Evolutionary conservation across 768 basidiomycete genomes (phyloP).

Genomic region (Strobilomyces dryophilus): DNA sequence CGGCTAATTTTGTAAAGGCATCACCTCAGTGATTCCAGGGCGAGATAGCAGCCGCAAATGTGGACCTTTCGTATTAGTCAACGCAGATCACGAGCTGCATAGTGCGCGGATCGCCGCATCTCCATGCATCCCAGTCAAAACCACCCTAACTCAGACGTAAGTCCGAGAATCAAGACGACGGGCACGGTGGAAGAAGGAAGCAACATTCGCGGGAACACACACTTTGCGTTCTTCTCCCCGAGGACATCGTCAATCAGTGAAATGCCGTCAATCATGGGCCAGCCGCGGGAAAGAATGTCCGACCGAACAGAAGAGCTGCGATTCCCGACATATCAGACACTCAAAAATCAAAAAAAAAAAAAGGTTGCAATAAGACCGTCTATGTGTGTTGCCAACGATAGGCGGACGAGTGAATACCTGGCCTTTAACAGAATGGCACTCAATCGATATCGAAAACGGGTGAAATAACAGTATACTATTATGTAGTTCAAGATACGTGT

Average conservation of each 20-base stretch:
- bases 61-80: not conserved
- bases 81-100: not conserved
- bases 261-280: not conserved
- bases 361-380: not conserved
- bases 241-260: conserved; percentile 1
- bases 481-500: not conserved
- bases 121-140: not conserved
- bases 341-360: not conserved
- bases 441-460: not conserved
- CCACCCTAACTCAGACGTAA: not conserved
- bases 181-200: not conserved
- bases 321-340: not conserved
- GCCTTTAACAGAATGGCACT: not conserved
- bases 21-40: not conserved
- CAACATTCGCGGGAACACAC: not conserved
- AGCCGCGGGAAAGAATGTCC: not conserved
- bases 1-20: not conserved
- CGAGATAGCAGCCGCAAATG: too few relatives aligned
- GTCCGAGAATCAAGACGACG: not conserved
- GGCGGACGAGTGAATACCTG: too few relatives aligned
- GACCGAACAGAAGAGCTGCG: not conserved
- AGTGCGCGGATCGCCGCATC: not conserved
- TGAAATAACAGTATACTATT: not conserved
- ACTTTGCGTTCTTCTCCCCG: not conserved
- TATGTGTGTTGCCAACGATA: not conserved